These are phyloP conservation scores for Lachnellula suecica DNA, from an alignment of 2,329 filamentous ascomycete genomes.

Conservation along the genomic window DNA sequence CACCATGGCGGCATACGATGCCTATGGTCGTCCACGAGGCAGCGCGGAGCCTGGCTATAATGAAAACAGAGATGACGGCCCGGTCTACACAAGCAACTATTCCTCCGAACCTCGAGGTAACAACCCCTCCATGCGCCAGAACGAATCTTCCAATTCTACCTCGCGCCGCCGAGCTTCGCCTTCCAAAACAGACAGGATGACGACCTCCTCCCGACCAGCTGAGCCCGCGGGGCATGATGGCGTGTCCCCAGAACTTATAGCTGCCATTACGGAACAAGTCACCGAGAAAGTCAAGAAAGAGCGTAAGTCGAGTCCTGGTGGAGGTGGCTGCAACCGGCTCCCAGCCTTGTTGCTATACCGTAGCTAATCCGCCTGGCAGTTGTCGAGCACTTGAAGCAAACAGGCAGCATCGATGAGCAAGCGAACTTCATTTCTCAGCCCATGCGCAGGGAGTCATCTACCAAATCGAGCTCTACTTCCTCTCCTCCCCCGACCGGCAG, in stretches of 20 bases:
- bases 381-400: slow-evolving; percentile 35
- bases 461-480: slow-evolving; percentile 43
- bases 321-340: slow-evolving; percentile 28
- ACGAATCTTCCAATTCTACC: slow-evolving; percentile 13
- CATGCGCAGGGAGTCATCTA: slow-evolving; percentile 40
- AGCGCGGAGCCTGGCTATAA: slow-evolving; percentile 22
- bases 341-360: slow-evolving; percentile 7
- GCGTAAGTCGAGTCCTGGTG: slow-evolving; percentile 37
- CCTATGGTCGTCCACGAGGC: slow-evolving; percentile 24
- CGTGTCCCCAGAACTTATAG: slow-evolving; percentile 59
- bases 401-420: slow-evolving; percentile 28
- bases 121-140: slow-evolving; percentile 15
- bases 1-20: slow-evolving; percentile 27
- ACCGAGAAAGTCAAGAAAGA: slow-evolving; percentile 57
- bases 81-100: slow-evolving; percentile 23
- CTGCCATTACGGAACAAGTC: slow-evolving; percentile 48
- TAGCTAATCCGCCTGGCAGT: slow-evolving; percentile 24
- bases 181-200: slow-evolving; percentile 19
- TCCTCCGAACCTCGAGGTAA: slow-evolving; percentile 24
- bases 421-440: slow-evolving; percentile 27
- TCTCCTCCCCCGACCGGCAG: slow-evolving; percentile 41
- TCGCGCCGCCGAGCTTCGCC: slow-evolving; percentile 20
- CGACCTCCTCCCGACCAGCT: slow-evolving; percentile 14
- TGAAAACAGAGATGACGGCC: slow-evolving; percentile 14
- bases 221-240: slow-evolving; percentile 33